These are phyloP conservation scores for Lactarius sanguifluus DNA, from an alignment of 768 basidiomycete species.

Conservation along the genomic window DNA sequence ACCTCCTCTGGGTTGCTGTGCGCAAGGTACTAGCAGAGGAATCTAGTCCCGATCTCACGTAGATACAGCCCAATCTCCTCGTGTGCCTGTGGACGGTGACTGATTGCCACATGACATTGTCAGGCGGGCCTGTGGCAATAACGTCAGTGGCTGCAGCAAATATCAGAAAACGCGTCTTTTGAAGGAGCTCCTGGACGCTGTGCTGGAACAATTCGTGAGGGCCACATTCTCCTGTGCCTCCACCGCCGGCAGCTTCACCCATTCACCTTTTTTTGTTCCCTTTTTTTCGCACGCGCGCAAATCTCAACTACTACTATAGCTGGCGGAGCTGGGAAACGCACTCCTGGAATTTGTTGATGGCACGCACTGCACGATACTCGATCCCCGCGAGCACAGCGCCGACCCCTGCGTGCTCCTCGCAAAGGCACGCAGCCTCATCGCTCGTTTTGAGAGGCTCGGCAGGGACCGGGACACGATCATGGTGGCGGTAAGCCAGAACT, in stretches of 20 bases:
- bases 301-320: constrained; percentile 35
- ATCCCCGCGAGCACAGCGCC: constrained; percentile 44
- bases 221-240: not conserved
- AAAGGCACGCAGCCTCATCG: constrained; percentile 44
- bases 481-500: constrained; percentile 46
- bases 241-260: not conserved
- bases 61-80: constrained; percentile 4
- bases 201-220: constrained; percentile 25
- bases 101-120: constrained; percentile 24
- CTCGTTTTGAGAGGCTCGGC: constrained; percentile 43
- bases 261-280: not conserved
- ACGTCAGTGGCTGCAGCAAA: constrained; percentile 1
- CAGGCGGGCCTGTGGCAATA: constrained; percentile 22
- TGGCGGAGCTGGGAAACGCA: constrained; percentile 50
- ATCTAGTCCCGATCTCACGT: constrained; percentile 5
- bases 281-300: not conserved
- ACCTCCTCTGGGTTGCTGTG: constrained; percentile 29
- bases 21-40: constrained; percentile 27
- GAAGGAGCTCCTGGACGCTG: constrained; percentile 21
- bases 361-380: constrained; percentile 49
- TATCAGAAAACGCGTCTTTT: constrained; percentile 20
- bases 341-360: constrained; percentile 48
- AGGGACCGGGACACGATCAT: constrained; percentile 44
- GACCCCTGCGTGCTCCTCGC: constrained; percentile 42
- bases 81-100: constrained; percentile 15